phyloP scores from a whole-genome alignment of 441 rosid genomes.

The Eruca vesicaria region DNA sequence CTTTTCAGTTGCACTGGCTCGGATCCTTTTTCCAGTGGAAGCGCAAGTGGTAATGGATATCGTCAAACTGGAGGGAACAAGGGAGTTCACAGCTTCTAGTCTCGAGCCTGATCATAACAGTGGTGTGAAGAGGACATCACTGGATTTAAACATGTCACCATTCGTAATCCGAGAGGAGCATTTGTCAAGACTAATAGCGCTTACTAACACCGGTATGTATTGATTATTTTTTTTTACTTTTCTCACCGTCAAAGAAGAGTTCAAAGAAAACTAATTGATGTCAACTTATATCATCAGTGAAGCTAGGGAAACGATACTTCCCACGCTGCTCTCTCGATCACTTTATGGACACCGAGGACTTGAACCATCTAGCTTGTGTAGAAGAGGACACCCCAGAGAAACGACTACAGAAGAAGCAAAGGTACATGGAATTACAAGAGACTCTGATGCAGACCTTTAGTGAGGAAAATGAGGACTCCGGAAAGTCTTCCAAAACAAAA shows the following conservation, averaged over 20 bases:
- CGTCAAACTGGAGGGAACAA: slow-evolving; percentile 59
- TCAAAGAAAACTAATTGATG: background rate
- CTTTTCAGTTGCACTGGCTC: slow-evolving; percentile 74
- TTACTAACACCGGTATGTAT: slow-evolving; percentile 63
- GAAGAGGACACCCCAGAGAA: slow-evolving; percentile 59
- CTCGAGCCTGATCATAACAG: slow-evolving; percentile 31
- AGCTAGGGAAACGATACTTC: slow-evolving; percentile 71
- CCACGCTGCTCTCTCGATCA: slow-evolving; percentile 80
- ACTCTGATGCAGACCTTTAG: slow-evolving; percentile 52
- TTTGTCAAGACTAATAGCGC: slow-evolving; percentile 59
- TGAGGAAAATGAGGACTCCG: slow-evolving; percentile 61
- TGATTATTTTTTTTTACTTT: background rate
- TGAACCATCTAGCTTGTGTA: slow-evolving; percentile 48
- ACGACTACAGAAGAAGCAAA: slow-evolving; percentile 46
- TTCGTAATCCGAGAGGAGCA: slow-evolving; percentile 66
- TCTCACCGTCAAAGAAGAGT: background rate
- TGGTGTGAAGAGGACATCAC: slow-evolving; percentile 42
- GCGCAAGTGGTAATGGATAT: slow-evolving; percentile 74
- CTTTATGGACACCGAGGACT: slow-evolving; percentile 71
- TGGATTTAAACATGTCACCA: slow-evolving; percentile 70
- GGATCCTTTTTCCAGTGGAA: slow-evolving; percentile 78
- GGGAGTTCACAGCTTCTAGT: slow-evolving; percentile 57
- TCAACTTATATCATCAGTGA: slow-evolving; percentile 44
- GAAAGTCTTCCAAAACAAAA: slow-evolving; percentile 48
- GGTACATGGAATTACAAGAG: slow-evolving; percentile 68